Evolutionary conservation across 768 basidiomycete genomes (phyloP).

Genomic region (Leccinellum rugosiceps): DNA sequence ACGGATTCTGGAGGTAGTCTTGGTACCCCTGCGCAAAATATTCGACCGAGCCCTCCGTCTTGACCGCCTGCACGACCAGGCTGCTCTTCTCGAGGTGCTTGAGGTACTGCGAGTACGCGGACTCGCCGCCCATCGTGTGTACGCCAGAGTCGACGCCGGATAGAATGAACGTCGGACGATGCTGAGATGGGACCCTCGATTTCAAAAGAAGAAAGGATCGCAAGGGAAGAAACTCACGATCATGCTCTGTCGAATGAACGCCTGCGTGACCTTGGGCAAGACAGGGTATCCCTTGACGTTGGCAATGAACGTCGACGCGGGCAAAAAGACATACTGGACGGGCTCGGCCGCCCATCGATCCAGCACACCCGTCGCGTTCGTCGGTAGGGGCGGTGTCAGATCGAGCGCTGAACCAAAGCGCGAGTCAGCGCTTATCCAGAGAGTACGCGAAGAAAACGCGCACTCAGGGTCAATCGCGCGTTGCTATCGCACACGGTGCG

Average conservation of each 20-base stretch:
- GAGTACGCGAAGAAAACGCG: background rate
- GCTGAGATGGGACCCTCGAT: no score
- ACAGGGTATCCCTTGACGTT: slow-evolving; percentile 98
- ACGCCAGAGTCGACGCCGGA: slow-evolving; percentile 59
- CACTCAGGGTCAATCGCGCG: slow-evolving; percentile 63
- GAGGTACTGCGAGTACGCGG: slow-evolving; percentile 88
- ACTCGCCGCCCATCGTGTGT: slow-evolving; percentile 80
- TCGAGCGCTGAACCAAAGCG: slow-evolving; percentile 71
- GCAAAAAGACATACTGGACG: slow-evolving; percentile 83
- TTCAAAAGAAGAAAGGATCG: no score
- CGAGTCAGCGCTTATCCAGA: background rate
- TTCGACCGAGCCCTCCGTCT: slow-evolving; percentile 74
- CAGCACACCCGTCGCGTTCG: slow-evolving; percentile 68
- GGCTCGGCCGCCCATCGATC: slow-evolving; percentile 93
- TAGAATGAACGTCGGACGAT: slow-evolving; percentile 81
- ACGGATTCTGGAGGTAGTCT: slow-evolving; percentile 91
- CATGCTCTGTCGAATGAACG: slow-evolving; percentile 87
- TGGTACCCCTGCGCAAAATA: slow-evolving; percentile 91
- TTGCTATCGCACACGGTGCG: slow-evolving; percentile 86
- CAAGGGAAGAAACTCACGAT: slow-evolving; percentile 68
- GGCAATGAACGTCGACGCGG: slow-evolving; percentile 88
- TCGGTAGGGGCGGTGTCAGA: slow-evolving; percentile 83
- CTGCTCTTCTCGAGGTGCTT: slow-evolving; percentile 81
- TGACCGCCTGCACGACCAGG: slow-evolving; percentile 57
- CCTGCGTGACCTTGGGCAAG: slow-evolving; percentile 87